phyloP scores from a whole-genome alignment of 345 rosid species.

The Ailanthus altissimus region DNA sequence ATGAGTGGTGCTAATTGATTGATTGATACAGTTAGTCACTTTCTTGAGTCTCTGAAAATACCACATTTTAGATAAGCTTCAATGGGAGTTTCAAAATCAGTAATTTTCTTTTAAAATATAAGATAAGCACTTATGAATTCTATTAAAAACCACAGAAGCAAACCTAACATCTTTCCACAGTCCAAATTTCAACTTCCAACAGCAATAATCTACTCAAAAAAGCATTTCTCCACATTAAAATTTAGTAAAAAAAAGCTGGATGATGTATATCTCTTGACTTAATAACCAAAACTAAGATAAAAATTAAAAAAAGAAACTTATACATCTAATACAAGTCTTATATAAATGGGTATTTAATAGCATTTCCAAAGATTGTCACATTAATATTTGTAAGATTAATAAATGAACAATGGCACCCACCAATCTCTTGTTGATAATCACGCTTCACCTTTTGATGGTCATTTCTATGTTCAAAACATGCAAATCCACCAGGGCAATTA shows the following conservation, averaged over 20 bases:
- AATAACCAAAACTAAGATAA: too few relatives aligned
- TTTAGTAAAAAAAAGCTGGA: too few relatives aligned
- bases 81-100: too few relatives aligned
- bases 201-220: too few relatives aligned
- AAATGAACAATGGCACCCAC: neutral
- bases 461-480: neutral
- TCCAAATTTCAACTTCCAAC: neutral
- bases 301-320: neutral
- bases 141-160: neutral
- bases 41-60: neutral
- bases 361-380: neutral
- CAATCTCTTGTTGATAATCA: neutral
- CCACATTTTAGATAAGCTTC: neutral
- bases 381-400: too few relatives aligned
- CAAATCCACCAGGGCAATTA: neutral
- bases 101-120: too few relatives aligned
- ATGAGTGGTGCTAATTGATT: too few relatives aligned
- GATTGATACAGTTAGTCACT: too few relatives aligned
- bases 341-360: neutral
- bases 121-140: too few relatives aligned
- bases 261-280: too few relatives aligned
- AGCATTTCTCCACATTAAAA: neutral
- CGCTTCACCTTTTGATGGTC: neutral
- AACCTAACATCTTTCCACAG: neutral
- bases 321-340: constrained; percentile 1